Base-by-base conservation (phyloP, 2,329 filamentous ascomycete species). In the Cephalotrichum gorgonifer region DNA sequence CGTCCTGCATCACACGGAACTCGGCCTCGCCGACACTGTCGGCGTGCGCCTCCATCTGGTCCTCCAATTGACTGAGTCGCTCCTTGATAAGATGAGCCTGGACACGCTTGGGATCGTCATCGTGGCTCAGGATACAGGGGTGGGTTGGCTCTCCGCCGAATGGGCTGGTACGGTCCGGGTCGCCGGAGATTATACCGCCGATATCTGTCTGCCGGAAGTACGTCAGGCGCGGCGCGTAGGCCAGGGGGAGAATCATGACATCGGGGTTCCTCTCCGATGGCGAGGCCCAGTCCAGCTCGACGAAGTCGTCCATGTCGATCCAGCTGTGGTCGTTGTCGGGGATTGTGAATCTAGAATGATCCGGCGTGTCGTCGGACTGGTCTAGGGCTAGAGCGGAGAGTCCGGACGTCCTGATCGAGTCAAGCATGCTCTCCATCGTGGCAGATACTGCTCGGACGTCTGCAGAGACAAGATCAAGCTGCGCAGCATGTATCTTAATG, bases 221-320 rank as follows among this genome's bases (percentile, higher is more conserved):
- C 1, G 93, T 97, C 59, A 98, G 86, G 1, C 93, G 81, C n/a
- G 93, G 94, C 20, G 91, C 88, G 58, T 84, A 97, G 0, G 87
- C 90, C 8, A 98, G 75, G 0, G 94, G 94, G 48, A 98, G 68
- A 43, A 98, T 98, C 64, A 93, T 90, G 1, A 91, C 97, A 56
- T 94, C 85, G 1, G 91, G 90, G 55, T 95, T 94, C 28, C 85
- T 81, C 60, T 95, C 88, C 14, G 88, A 85, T 1, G 91, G 91
- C 23, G 96, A 68, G 48, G 95, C 90, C 91, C 91, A 97, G 62
- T 96, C 94, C 22, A 98, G 71, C 64, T 98, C 93, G 27, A 98
- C 90, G 65, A 98, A 98, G 62, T 98, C 93, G 61, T 98, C 93
- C 89, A 98, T 97, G 60, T 98, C 93, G 54, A 98, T 90, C 93